These are phyloP conservation scores for Chytriomyces sp. DNA, from an alignment of 192 early-diverging fungal species.

Conservation along the genomic window DNA sequence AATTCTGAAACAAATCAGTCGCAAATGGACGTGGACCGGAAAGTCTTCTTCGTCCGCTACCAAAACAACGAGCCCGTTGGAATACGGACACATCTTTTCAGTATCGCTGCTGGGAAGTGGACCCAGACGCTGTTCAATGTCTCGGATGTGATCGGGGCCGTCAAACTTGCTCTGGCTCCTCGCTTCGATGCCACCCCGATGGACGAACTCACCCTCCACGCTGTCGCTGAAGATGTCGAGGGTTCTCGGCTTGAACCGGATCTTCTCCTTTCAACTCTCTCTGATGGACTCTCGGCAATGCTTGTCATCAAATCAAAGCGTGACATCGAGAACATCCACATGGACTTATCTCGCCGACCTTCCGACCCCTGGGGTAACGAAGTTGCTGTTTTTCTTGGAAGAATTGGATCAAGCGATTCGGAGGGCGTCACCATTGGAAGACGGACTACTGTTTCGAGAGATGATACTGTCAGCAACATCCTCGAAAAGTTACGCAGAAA, in stretches of 20 bases:
- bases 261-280: neutral
- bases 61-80: neutral
- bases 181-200: too few relatives aligned
- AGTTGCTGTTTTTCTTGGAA: constrained; percentile 14
- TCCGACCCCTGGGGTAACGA: constrained; percentile 14
- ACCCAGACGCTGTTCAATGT: neutral
- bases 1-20: too few relatives aligned
- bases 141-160: constrained; percentile 1
- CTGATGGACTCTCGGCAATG: too few relatives aligned
- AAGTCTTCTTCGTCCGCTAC: constrained; percentile 8
- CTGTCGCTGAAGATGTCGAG: constrained; percentile 8
- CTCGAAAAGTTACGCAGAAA: neutral
- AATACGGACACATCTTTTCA: neutral
- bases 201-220: constrained; percentile 1
- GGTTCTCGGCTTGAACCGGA: neutral
- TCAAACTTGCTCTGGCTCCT: neutral
- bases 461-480: neutral
- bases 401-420: constrained; percentile 1
- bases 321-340: neutral
- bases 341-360: neutral
- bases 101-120: neutral
- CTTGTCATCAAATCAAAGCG: neutral
- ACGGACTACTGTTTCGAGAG: neutral
- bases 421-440: neutral
- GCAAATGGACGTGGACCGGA: too few relatives aligned